Evolutionary conservation across 306 rosid species (phyloP).

Genomic region (Lathyrus oleraceus): DNA sequence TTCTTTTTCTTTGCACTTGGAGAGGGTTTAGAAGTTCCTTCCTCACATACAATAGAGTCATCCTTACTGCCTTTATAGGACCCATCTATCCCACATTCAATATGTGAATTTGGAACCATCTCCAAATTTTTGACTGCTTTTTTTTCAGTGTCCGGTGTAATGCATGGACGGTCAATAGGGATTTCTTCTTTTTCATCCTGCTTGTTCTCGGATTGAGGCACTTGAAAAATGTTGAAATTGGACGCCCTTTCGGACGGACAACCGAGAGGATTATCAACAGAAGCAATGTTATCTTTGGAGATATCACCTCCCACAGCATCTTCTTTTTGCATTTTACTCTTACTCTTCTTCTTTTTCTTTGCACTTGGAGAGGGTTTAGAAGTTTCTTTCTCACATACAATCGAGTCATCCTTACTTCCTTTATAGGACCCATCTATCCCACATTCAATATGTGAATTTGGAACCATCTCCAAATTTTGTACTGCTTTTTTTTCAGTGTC

Average conservation of each 20-base stretch:
- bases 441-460: conserved; percentile 20
- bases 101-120: conserved; percentile 18
- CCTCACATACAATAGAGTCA: background rate
- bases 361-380: conserved; percentile 23
- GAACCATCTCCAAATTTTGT: conserved; percentile 14
- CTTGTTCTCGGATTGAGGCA: conserved; percentile 23
- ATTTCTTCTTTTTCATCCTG: conserved; percentile 29
- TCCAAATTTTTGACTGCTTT: conserved; percentile 25
- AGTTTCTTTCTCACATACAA: background rate
- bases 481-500: conserved; percentile 28
- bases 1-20: conserved; percentile 34
- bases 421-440: conserved; percentile 26
- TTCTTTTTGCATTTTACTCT: conserved; percentile 19
- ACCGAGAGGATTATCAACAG: conserved; percentile 16
- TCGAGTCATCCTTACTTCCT: conserved; percentile 11
- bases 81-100: conserved; percentile 27
- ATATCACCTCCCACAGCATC: conserved; percentile 5
- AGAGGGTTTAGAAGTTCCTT: conserved; percentile 6
- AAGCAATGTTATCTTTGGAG: conserved; percentile 22
- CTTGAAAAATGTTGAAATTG: background rate
- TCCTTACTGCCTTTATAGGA: conserved; percentile 24
- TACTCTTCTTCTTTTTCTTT: conserved; percentile 35
- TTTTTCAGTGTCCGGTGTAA: conserved; percentile 14
- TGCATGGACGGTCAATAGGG: conserved; percentile 4
- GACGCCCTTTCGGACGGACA: conserved; percentile 17